Conservation (phyloP, 805 yeast species). For the Saccharomycopsis oosterbeekiorum region DNA sequence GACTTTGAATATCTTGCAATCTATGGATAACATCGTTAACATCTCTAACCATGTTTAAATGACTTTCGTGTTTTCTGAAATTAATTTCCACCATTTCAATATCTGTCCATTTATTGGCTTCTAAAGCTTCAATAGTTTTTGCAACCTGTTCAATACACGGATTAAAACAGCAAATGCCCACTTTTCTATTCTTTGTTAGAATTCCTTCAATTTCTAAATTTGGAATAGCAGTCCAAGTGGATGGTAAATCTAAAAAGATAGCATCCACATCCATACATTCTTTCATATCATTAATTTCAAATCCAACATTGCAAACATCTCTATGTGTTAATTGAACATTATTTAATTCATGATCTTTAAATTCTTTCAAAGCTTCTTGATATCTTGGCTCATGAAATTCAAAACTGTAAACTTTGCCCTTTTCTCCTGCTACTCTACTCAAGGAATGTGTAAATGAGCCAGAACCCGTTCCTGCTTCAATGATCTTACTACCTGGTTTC, state of each 20-base stretch:
- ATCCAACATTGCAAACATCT: slow-evolving; percentile 88
- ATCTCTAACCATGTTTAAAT: slow-evolving; percentile 77
- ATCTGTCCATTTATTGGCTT: slow-evolving; percentile 68
- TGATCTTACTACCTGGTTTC: slow-evolving; percentile 63
- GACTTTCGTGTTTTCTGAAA: slow-evolving; percentile 79
- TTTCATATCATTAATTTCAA: slow-evolving; percentile 35
- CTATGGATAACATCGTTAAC: slow-evolving; percentile 74
- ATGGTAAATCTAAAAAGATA: slow-evolving; percentile 84
- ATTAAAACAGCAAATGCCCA: slow-evolving; percentile 85
- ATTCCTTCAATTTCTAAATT: slow-evolving; percentile 43
- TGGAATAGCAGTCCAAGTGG: slow-evolving; percentile 94
- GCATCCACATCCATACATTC: slow-evolving; percentile 50
- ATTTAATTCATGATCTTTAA: slow-evolving; percentile 57
- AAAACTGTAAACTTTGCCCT: slow-evolving; percentile 67
- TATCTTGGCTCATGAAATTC: slow-evolving; percentile 88
- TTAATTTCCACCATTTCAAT: slow-evolving; percentile 90
- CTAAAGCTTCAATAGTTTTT: slow-evolving; percentile 68
- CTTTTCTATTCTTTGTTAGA: slow-evolving; percentile 41
- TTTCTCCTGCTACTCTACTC: slow-evolving; percentile 58
- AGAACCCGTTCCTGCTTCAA: slow-evolving; percentile 98
- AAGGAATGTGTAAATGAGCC: slow-evolving; percentile 93
- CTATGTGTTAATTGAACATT: slow-evolving; percentile 65
- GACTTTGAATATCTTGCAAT: slow-evolving; percentile 64
- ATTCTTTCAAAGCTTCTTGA: slow-evolving; percentile 68
- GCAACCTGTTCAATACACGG: slow-evolving; percentile 98